phyloP scores from a whole-genome alignment of 2,329 filamentous ascomycete species.

The Trichoderma arundinaceum region DNA sequence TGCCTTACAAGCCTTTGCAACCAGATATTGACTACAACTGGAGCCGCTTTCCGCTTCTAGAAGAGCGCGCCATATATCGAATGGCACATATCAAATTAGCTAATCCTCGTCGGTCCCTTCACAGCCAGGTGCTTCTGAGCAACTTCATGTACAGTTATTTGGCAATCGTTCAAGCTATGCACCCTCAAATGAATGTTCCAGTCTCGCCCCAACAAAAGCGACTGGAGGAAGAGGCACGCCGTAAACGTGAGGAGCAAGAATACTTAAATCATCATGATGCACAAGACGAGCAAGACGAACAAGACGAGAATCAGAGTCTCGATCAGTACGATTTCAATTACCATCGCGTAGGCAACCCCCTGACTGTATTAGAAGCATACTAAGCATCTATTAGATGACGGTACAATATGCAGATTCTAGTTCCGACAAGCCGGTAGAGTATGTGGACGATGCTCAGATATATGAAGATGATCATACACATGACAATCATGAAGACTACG shows the following conservation, averaged over 20 bases:
- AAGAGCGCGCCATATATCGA: slow-evolving; percentile 95
- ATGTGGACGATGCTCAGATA: slow-evolving; percentile 59
- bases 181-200: slow-evolving; percentile 92
- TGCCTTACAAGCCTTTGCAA: slow-evolving; percentile 68
- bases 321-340: slow-evolving; percentile 61
- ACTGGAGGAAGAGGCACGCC: slow-evolving; percentile 60
- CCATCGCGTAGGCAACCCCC: slow-evolving; percentile 52
- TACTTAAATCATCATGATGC: slow-evolving; percentile 54
- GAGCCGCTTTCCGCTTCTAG: slow-evolving; percentile 91
- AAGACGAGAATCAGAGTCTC: slow-evolving; percentile 54
- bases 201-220: slow-evolving; percentile 76
- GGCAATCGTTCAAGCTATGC: slow-evolving; percentile 98
- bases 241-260: slow-evolving; percentile 57
- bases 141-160: slow-evolving; percentile 99
- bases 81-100: slow-evolving; percentile 99
- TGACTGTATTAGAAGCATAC: slow-evolving; percentile 8
- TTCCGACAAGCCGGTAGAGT: slow-evolving; percentile 53
- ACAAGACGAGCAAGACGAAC: slow-evolving; percentile 52
- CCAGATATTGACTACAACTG: slow-evolving; percentile 96
- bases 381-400: slow-evolving; percentile 45
- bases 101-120: slow-evolving; percentile 89
- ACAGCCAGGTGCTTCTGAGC: slow-evolving; percentile 93
- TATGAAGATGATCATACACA: slow-evolving; percentile 58
- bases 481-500: slow-evolving; percentile 42
- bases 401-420: slow-evolving; percentile 55